These are phyloP conservation scores for Curvularia verruculosa DNA, from an alignment of 2,329 filamentous ascomycete genomes.

Conservation along the genomic window DNA sequence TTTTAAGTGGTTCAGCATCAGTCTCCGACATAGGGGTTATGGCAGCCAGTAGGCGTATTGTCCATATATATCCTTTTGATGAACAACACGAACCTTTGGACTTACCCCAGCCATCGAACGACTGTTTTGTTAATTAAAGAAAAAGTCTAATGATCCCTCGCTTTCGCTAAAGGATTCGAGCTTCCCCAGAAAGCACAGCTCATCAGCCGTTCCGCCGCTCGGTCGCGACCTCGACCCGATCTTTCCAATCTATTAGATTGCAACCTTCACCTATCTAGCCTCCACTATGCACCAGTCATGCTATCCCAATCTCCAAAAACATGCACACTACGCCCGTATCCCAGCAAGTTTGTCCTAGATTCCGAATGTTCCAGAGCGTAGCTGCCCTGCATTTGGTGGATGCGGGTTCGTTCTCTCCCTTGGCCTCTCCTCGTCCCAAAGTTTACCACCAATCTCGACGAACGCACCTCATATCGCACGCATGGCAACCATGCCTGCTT, in stretches of 20 bases:
- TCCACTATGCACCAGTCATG: conserved; percentile 21
- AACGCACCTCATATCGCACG: conserved; percentile 21
- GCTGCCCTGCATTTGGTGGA: conserved; percentile 14
- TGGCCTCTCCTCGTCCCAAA: conserved; percentile 24
- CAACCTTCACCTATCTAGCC: conserved; percentile 21
- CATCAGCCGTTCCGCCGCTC: conserved; percentile 33
- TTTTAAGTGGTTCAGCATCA: neutral
- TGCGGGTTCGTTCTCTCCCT: conserved; percentile 11
- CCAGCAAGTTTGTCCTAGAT: conserved; percentile 22
- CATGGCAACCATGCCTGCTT: conserved; percentile 29
- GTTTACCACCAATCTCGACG: conserved; percentile 33
- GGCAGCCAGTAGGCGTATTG: conserved; percentile 1
- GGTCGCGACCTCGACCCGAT: conserved; percentile 38
- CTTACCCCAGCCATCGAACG: conserved; percentile 7
- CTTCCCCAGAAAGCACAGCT: conserved; percentile 24
- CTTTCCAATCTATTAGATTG: conserved; percentile 45
- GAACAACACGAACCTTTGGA: conserved; percentile 34
- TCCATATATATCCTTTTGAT: conserved; percentile 34
- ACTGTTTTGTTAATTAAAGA: conserved; percentile 17
- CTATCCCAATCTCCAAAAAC: conserved; percentile 36
- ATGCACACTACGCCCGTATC: conserved; percentile 14
- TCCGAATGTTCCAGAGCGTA: conserved; percentile 37
- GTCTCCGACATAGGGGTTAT: conserved; percentile 1
- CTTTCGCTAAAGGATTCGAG: conserved; percentile 31
- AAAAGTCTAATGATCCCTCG: conserved; percentile 28